Evolutionary conservation across 345 rosid species (phyloP).

Genomic region (Arabis hirsuta): DNA sequence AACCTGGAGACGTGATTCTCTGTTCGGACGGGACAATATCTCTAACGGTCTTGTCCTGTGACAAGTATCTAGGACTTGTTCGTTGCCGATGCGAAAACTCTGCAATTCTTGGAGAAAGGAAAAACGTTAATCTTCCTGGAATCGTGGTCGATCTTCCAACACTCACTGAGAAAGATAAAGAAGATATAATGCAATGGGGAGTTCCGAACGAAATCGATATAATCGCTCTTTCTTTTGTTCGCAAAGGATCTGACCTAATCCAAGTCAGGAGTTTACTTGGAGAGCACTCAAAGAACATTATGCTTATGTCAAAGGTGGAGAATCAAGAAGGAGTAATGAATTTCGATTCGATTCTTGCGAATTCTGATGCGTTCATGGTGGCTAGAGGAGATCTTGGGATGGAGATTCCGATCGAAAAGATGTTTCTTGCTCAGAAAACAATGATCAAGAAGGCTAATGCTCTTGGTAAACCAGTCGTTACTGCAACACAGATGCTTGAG

Average conservation of each 20-base stretch:
- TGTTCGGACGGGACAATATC: conserved; percentile 76
- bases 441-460: conserved; percentile 80
- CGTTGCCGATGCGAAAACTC: conserved; percentile 76
- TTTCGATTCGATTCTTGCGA: conserved; percentile 73
- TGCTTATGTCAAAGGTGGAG: conserved; percentile 85
- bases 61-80: conserved; percentile 60
- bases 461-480: conserved; percentile 77
- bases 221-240: conserved; percentile 81
- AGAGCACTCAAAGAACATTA: conserved; percentile 58
- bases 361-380: conserved; percentile 79
- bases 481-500: conserved; percentile 85
- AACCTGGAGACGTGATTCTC: conserved; percentile 64
- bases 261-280: conserved; percentile 74
- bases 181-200: conserved; percentile 76
- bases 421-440: conserved; percentile 77
- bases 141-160: conserved; percentile 86
- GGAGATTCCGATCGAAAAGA: conserved; percentile 86
- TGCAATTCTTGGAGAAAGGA: conserved; percentile 74
- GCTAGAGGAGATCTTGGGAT: conserved; percentile 86
- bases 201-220: conserved; percentile 74
- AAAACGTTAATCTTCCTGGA: conserved; percentile 84
- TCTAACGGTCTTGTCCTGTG: conserved; percentile 65
- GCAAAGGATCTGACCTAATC: conserved; percentile 82
- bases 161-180: conserved; percentile 73
- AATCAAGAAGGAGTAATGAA: conserved; percentile 81